Evolutionary conservation across 257 asterid genomes (phyloP).

Genomic region (Jacaranda copaia): DNA sequence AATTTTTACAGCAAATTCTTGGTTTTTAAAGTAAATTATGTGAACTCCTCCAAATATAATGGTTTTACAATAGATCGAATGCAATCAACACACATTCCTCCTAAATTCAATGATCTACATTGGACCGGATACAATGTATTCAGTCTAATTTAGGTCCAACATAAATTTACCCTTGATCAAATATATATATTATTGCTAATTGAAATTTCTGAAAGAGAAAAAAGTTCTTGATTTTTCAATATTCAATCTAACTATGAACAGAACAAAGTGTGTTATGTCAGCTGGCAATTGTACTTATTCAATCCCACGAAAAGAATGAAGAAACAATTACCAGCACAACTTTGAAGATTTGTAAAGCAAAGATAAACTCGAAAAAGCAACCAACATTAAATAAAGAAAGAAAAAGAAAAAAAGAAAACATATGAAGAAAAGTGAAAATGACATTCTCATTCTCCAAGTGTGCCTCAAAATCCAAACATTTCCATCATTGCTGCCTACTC

Average conservation of each 20-base stretch:
- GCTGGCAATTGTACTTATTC: constrained; percentile 49
- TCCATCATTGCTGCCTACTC: constrained; percentile 77
- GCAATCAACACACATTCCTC: too few species aligned
- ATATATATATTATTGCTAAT: neutral
- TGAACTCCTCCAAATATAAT: too few species aligned
- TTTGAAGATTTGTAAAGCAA: constrained; percentile 81
- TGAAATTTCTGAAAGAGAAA: constrained; percentile 15
- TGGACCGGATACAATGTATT: too few species aligned
- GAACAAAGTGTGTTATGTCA: constrained; percentile 25
- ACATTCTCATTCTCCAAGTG: constrained; percentile 55
- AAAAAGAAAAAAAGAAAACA: constrained; percentile 25
- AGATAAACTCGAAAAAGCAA: constrained; percentile 35
- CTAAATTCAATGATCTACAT: too few species aligned
- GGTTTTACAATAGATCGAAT: too few species aligned
- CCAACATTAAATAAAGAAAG: constrained; percentile 40
- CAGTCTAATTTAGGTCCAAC: too few species aligned
- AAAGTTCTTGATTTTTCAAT: constrained; percentile 13
- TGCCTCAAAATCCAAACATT: constrained; percentile 60
- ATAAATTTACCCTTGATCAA: neutral
- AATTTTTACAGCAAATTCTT: too few species aligned
- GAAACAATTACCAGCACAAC: constrained; percentile 48
- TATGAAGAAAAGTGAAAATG: constrained; percentile 45
- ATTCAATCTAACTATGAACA: constrained; percentile 16
- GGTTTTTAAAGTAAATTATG: too few species aligned
- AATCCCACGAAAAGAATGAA: constrained; percentile 21